Conservation (phyloP, 805 yeast species). For the Pichia californica region DNA sequence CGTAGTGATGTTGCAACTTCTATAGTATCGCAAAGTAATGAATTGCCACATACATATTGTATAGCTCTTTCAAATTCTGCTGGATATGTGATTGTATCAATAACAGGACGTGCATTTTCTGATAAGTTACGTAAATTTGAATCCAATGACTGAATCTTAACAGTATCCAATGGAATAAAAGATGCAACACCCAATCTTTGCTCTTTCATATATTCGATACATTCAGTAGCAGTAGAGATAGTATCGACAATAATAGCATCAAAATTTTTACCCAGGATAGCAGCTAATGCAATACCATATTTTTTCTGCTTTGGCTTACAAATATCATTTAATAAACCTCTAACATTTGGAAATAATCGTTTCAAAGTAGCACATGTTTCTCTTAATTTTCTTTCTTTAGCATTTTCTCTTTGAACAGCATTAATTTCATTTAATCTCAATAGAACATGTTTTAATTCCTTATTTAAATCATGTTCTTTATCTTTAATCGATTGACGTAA, state of each 20-base stretch:
- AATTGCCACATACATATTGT: constrained; percentile 69
- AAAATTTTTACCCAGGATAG: constrained; percentile 69
- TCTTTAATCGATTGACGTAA: constrained; percentile 32
- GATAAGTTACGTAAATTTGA: constrained; percentile 48
- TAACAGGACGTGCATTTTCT: constrained; percentile 54
- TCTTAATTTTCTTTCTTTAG: constrained; percentile 59
- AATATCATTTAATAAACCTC: constrained; percentile 73
- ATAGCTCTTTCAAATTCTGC: constrained; percentile 66
- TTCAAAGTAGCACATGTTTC: constrained; percentile 68
- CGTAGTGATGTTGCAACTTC: constrained; percentile 63
- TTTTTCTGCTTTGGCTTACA: constrained; percentile 70
- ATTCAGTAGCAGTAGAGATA: constrained; percentile 62
- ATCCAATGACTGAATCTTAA: constrained; percentile 50
- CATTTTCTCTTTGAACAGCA: constrained; percentile 71
- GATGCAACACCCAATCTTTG: constrained; percentile 82
- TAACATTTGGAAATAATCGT: constrained; percentile 77
- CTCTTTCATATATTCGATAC: constrained; percentile 74
- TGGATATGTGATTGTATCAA: constrained; percentile 71
- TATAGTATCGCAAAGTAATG: constrained; percentile 71
- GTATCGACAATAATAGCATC: constrained; percentile 84
- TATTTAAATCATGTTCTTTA: constrained; percentile 56
- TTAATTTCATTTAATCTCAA: constrained; percentile 61
- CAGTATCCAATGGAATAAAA: constrained; percentile 81
- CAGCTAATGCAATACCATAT: constrained; percentile 67
- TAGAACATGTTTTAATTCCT: constrained; percentile 54